A percentile compares a stretch with the other conserved stretches of the same genome.
phyloP scores from a whole-genome alignment of 257 asterid genomes.

The Thymus quinquecostatus region DNA sequence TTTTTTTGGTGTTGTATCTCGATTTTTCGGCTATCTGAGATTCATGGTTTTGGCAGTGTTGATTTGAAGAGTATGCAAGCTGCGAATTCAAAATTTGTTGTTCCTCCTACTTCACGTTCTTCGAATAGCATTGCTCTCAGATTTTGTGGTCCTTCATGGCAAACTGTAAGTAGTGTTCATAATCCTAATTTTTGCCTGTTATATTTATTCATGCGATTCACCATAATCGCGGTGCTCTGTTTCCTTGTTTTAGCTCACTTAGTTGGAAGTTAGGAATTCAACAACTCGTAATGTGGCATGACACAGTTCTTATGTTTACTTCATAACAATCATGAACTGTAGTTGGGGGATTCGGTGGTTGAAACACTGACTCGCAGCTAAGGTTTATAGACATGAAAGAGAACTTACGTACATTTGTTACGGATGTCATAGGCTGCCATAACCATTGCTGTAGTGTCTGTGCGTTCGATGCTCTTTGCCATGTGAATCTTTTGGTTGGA shows the following conservation, averaged over 20 bases:
- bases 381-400: neutral
- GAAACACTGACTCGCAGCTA: neutral
- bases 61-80: constrained; percentile 94
- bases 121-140: constrained; percentile 82
- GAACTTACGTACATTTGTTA: constrained; percentile 14
- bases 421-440: neutral
- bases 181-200: constrained; percentile 14
- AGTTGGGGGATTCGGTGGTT: neutral
- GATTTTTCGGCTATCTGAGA: constrained; percentile 49
- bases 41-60: constrained; percentile 75
- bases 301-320: neutral
- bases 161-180: constrained; percentile 55
- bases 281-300: neutral
- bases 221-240: neutral
- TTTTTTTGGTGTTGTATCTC: constrained; percentile 35
- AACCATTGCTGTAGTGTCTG: neutral
- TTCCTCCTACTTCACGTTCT: constrained; percentile 83
- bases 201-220: neutral
- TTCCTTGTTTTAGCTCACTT: neutral
- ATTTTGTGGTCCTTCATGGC: constrained; percentile 52
- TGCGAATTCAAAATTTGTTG: constrained; percentile 62
- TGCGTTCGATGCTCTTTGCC: neutral
- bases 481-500: neutral
- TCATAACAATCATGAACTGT: neutral
- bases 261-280: constrained; percentile 2